A percentile compares a stretch with the other conserved stretches of the same genome.
These are phyloP conservation scores for Fusarium scirpi DNA, from an alignment of 2,329 filamentous ascomycete genomes.

Conservation along the genomic window DNA sequence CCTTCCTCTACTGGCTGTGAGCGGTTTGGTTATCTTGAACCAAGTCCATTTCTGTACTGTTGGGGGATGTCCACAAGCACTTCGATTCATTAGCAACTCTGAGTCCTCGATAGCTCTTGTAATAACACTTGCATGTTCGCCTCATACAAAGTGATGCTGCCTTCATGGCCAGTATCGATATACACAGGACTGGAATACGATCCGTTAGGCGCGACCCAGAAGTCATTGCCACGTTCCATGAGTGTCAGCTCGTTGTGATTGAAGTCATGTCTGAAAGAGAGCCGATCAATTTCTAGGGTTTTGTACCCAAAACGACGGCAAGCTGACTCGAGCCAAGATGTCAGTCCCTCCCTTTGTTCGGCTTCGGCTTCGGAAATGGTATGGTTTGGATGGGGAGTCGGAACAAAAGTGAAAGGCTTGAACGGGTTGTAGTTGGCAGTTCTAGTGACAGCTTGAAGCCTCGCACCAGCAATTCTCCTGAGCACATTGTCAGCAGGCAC, in stretches of 20 bases:
- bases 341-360: conserved; percentile 7
- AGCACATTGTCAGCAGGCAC: neutral
- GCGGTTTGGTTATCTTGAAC: conserved; percentile 44
- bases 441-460: conserved; percentile 38
- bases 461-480: conserved; percentile 23
- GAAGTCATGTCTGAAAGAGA: conserved; percentile 33
- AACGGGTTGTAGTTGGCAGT: conserved; percentile 22
- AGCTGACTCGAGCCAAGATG: conserved; percentile 29
- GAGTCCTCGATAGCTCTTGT: too few species aligned
- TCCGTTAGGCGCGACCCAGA: neutral
- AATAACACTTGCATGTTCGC: conserved; percentile 32
- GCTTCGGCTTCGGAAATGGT: conserved; percentile 5
- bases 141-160: conserved; percentile 41
- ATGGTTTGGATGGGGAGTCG: neutral
- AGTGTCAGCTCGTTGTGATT: neutral
- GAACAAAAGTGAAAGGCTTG: neutral
- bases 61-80: neutral
- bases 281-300: conserved; percentile 40
- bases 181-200: neutral
- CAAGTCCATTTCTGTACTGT: conserved; percentile 38
- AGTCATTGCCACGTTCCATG: neutral
- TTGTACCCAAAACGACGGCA: conserved; percentile 39
- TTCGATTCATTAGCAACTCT: conserved; percentile 1
- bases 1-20: conserved; percentile 7
- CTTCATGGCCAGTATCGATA: conserved; percentile 12